Evolutionary conservation across 768 basidiomycete species (phyloP).

Genomic region (Phanerochaete carnosa): DNA sequence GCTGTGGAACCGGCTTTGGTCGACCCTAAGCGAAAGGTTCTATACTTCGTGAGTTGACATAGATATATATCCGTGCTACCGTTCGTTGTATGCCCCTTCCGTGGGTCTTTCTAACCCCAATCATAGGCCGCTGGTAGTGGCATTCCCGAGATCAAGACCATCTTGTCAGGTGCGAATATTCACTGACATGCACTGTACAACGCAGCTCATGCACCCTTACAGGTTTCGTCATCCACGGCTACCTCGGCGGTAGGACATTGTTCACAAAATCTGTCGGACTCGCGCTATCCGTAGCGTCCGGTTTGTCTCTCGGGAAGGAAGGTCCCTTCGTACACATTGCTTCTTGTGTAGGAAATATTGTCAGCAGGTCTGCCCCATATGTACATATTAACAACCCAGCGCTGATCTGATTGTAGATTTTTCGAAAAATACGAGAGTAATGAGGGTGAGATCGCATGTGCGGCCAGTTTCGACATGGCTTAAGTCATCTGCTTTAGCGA

Average conservation of each 20-base stretch:
- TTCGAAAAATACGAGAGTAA: slow-evolving; percentile 91
- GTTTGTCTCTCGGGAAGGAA: slow-evolving; percentile 80
- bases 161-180: slow-evolving; percentile 63
- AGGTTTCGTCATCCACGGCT: slow-evolving; percentile 98
- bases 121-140: slow-evolving; percentile 88
- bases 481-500: slow-evolving; percentile 44
- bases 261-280: slow-evolving; percentile 90
- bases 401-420: slow-evolving; percentile 27
- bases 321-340: slow-evolving; percentile 91
- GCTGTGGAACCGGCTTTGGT: slow-evolving; percentile 18
- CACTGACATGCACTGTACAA: background rate
- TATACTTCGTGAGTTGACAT: slow-evolving; percentile 71
- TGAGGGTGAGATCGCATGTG: slow-evolving; percentile 52
- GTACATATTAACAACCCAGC: background rate
- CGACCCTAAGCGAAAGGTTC: slow-evolving; percentile 56
- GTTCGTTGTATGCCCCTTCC: too few species aligned
- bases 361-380: slow-evolving; percentile 48
- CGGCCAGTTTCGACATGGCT: background rate
- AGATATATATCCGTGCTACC: background rate
- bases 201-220: slow-evolving; percentile 6
- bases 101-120: background rate
- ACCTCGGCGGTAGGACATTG: slow-evolving; percentile 85
- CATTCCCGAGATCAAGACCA: slow-evolving; percentile 96
- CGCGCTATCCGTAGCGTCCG: slow-evolving; percentile 88
- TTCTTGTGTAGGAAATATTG: slow-evolving; percentile 89